Base-by-base conservation (phyloP, 2,329 filamentous ascomycete genomes). In the Pyrenophora teres region DNA sequence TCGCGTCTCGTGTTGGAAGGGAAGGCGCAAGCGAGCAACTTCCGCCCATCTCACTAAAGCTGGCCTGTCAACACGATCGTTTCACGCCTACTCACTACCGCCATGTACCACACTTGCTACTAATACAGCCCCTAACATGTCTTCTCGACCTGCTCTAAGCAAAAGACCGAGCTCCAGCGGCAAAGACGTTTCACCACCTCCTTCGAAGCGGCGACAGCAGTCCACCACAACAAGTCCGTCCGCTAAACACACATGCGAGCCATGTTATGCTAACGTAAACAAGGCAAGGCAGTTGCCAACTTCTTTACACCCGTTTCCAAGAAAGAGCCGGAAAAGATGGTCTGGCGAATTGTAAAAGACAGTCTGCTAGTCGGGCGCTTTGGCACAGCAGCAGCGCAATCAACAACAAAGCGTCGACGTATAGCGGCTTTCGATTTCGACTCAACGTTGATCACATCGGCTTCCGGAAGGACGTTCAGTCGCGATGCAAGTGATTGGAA, bases 261-360 rank as follows among this genome's bases (percentile, higher is more conserved):
- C 15, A 38, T 9, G 7, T 4, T 13, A 15, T n/a, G 31, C 45
- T 63, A n/a, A 62, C 36, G 42, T 33, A 40, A 21, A 9, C 3
- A 59, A 90, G 87, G 85, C 70, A 84, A 75, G 53, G 85, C 88
- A 1, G 85, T 96, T 1, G 83, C 89, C 16, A 90, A 83, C 46
- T 97, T 97, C 78, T 97, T 97, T 75, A 96, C 87, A 0, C 92
- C 92, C 0, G 71, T 82, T 0, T 97, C 92, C 0, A 85, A 96
- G 71, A 97, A 95, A 71, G 85, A 88, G 27, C 89, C 90, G 12
- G 87, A 92, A 42, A 84, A 83, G 50, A 85, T 89, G 43, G 78
- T 75, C 8, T 97, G 94, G 90, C 74, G 80, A 7, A 71, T 81
- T 72, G 80, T 79, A 75, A 88, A 83, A 71, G 87, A 78, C 69